Conservation (phyloP, 1,284 basidiomycete genomes). For the Ceratobasidium sp. region DNA sequence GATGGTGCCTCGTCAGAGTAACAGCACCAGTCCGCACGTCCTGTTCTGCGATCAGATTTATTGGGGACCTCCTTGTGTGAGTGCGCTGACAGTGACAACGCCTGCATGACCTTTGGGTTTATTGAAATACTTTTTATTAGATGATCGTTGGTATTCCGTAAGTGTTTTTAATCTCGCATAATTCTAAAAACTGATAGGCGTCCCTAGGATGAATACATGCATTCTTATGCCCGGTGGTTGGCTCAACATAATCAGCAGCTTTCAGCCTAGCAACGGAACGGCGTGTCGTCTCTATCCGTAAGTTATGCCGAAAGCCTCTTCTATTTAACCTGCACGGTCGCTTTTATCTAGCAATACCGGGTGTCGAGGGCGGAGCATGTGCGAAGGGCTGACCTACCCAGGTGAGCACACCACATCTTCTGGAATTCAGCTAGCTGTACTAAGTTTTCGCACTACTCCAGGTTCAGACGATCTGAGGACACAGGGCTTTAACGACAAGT, state of each 20-base stretch:
- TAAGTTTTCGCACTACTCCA: neutral
- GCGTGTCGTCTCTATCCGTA: slow-evolving; percentile 5
- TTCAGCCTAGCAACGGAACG: slow-evolving; percentile 5
- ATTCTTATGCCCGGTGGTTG: neutral
- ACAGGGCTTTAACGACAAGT: neutral
- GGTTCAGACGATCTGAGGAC: neutral
- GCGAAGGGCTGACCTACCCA: slow-evolving; percentile 7
- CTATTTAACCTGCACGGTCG: neutral
- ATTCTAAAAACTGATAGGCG: neutral
- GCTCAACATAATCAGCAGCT: slow-evolving; percentile 5
- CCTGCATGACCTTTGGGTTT: neutral
- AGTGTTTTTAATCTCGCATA: neutral
- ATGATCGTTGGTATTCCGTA: slow-evolving; percentile 4
- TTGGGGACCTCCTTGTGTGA: slow-evolving; percentile 11
- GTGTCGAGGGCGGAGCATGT: slow-evolving; percentile 6
- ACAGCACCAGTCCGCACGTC: neutral
- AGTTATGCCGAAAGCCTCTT: neutral
- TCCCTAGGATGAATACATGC: neutral
- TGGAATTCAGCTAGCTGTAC: neutral
- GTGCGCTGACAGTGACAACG: neutral
- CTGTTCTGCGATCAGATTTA: slow-evolving; percentile 8
- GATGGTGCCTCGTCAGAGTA: slow-evolving; percentile 11
- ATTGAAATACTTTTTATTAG: neutral
- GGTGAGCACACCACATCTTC: neutral
- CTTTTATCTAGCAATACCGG: neutral